Base-by-base conservation (phyloP, 305 asterid genomes). In the Euphrasia arctica region DNA sequence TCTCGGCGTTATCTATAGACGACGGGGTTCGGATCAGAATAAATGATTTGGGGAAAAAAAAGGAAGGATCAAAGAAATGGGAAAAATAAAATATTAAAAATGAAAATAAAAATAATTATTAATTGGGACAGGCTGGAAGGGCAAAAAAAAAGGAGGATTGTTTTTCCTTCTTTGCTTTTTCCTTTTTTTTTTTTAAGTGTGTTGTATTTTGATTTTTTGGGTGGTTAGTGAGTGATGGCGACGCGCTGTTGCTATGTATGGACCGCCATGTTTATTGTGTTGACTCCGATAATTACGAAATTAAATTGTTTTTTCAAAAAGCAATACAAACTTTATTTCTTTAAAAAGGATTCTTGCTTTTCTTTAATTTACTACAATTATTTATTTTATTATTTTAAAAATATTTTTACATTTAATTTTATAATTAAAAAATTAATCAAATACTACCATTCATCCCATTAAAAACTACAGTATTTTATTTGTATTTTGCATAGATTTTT, bases 1-100 rank as follows among this genome's bases (percentile, higher is more conserved):
- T 36, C 42, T 36, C 42, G 9, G 59, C 56, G 43, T 64, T 62
- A 70, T 74, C 49, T 70, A 58, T 50, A 54, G 65, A 39, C 15
- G 66, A 56, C 39, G 42, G 61, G 69, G 63, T 71, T 62, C 3
- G 66, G 69, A 68, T 18, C 73, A 60, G 52, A 65, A 62, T 63
- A 67, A 31, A 66, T 58, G 54, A 49, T 41, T 51, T 14, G 55
- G 62, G 63, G 50, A 8, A 8, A 49, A 39, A 18, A 18, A 18
- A 18, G 69, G 79, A 77, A 77, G 78, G 74, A 73, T 68, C 75
- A 64, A 42, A 63, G 79, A 69, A 73, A 76, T 62, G 74, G 64
- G 77, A 12, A 42, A 36, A 66, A 73, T 73, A 72, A 6, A 75
- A 70, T 75, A 75, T 52, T 57, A 61, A 32, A 36, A 69, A 70